Base-by-base conservation (phyloP, 1,284 basidiomycete genomes). In the Boletellus dicymbophilus region DNA sequence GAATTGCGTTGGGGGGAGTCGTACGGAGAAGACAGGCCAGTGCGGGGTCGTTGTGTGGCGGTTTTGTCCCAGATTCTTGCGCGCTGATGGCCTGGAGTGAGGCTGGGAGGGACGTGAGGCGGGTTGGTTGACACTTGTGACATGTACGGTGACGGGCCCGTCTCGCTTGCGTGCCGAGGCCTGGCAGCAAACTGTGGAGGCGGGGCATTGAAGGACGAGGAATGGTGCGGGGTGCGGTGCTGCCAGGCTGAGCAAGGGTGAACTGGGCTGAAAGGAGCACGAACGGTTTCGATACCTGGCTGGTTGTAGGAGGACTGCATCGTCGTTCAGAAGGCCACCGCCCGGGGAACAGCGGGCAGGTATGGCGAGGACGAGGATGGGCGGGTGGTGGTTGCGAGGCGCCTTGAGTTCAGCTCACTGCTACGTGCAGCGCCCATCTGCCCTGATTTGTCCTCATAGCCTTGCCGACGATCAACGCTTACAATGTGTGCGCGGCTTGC, bases 231-330 rank as follows among this genome's bases (percentile, higher is more conserved):
- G 11, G 63, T 37, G 13, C 36, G 25, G 50, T 48, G 44, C 41
- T 54, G 54, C 48, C 53, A 66, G 3, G 60, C 67, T 69, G 21
- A 8, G 28, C 38, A 28, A 28, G 31, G 30, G 44, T 59, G 15
- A 58, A 37, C 40, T 2, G 26, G n/a, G 26, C 2, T 37, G 26
- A n/a, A 36, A 7, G 4, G 31, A 33, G 13, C 26, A n/a, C 0
- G n/a, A 49, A 10, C 9, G 7, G 0, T 37, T 21, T 28, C 9
- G 34, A 49, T 58, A 68, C 66, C 63, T 66, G 61, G 51, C 44
- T 56, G 65, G 28, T 68, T 62, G 51, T 68, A 65, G 23, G n/a
- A n/a, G n/a, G 62, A 63, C 28, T 62, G 62, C 62, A 64, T 64
- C 37, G 27, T 31, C 38, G 39, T 12, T 4, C n/a, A 20, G n/a